A percentile compares a stretch with the other conserved stretches of the same genome.
Evolutionary conservation across 768 basidiomycete genomes (phyloP).

Genomic region (Leccinum longicurvipes): DNA sequence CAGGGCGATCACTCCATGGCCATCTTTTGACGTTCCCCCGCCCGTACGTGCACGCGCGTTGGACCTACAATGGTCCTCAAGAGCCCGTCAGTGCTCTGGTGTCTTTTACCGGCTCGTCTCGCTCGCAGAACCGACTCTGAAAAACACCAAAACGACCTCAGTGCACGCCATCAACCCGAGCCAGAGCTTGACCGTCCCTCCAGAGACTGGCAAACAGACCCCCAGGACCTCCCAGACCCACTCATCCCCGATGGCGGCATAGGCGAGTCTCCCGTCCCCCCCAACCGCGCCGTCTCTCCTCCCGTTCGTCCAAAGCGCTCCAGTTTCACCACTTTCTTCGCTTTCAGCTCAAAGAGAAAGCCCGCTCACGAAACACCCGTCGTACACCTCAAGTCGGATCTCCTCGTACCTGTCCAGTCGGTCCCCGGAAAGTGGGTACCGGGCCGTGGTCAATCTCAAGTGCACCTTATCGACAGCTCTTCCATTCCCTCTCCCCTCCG

Average conservation of each 20-base stretch:
- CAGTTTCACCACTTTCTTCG: constrained; percentile 36
- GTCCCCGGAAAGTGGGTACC: constrained; percentile 20
- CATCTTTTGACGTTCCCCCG: too few species aligned
- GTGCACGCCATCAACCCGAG: constrained; percentile 22
- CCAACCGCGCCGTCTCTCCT: constrained; percentile 18
- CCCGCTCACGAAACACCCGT: constrained; percentile 17
- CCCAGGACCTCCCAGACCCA: constrained; percentile 9
- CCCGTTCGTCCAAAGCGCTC: constrained; percentile 36
- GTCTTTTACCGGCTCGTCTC: constrained; percentile 39
- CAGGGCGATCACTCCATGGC: too few species aligned
- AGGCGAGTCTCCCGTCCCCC: constrained; percentile 55
- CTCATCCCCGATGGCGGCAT: constrained; percentile 54
- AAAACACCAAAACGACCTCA: too few species aligned
- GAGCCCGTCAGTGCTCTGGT: constrained; percentile 29
- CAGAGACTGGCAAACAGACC: constrained; percentile 2
- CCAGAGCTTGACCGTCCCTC: constrained; percentile 29
- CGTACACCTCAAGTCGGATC: constrained; percentile 13
- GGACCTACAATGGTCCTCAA: constrained; percentile 34
- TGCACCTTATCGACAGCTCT: constrained; percentile 9
- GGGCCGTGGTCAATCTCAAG: constrained; percentile 1
- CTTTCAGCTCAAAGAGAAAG: constrained; percentile 28
- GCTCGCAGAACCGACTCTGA: constrained; percentile 14
- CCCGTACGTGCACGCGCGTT: too few species aligned
- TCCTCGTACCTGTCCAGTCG: constrained; percentile 5
- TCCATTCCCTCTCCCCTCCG: constrained; percentile 21